phyloP scores from a whole-genome alignment of 192 early-diverging fungal species.

The Podila clonocystis region DNA sequence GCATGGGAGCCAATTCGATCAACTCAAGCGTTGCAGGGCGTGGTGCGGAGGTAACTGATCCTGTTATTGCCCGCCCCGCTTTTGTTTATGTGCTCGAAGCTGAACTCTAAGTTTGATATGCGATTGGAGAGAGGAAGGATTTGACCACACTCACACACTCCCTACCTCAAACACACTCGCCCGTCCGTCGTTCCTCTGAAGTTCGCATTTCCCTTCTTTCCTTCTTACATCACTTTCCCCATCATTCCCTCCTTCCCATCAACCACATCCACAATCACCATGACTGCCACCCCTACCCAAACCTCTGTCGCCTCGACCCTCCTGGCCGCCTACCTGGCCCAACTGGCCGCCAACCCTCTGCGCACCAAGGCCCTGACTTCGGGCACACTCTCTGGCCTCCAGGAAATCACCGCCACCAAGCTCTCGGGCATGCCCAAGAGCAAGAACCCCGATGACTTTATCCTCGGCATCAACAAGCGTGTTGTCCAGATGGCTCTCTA shows the following conservation, averaged over 20 bases:
- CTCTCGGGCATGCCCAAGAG: slow-evolving; percentile 57
- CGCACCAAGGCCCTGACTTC: slow-evolving; percentile 85
- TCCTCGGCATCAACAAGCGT: slow-evolving; percentile 64
- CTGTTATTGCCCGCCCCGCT: slow-evolving; percentile 32
- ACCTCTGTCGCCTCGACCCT: slow-evolving; percentile 45
- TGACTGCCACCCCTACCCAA: slow-evolving; percentile 33
- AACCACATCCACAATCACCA: slow-evolving; percentile 9
- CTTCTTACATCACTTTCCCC: no score
- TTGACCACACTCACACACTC: not conserved
- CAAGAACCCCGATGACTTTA: slow-evolving; percentile 57
- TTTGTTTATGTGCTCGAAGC: not conserved
- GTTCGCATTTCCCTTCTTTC: not conserved
- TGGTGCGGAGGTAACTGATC: not conserved
- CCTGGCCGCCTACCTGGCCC: slow-evolving; percentile 68
- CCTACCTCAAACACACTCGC: not conserved
- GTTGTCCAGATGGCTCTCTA: slow-evolving; percentile 86
- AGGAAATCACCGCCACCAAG: slow-evolving; percentile 80
- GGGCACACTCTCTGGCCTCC: slow-evolving; percentile 77
- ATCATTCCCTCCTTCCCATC: not conserved
- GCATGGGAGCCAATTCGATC: no score
- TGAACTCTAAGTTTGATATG: slow-evolving; percentile 7
- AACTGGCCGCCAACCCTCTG: slow-evolving; percentile 73
- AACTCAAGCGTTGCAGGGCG: not conserved
- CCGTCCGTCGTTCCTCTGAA: not conserved
- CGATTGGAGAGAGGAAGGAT: not conserved